Percentiles rank a stretch among this genome's conserved stretches.
These are phyloP conservation scores for Salvia miltiorrhiza DNA, from an alignment of 257 asterid genomes.

Conservation along the genomic window DNA sequence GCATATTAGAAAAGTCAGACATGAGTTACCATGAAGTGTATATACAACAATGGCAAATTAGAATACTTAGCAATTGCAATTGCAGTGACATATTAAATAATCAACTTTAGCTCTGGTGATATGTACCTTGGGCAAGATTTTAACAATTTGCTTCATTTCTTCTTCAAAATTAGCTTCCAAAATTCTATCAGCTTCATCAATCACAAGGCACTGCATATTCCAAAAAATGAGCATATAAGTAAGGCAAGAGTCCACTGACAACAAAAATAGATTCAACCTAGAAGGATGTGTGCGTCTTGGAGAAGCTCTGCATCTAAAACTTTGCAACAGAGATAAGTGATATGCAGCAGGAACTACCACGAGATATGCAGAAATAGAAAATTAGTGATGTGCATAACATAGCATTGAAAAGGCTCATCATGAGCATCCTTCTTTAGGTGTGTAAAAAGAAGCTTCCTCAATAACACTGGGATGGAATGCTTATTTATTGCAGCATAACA, in stretches of 20 bases:
- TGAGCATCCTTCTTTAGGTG: not conserved
- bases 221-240: slow-evolving; percentile 11
- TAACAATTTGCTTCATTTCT: slow-evolving; percentile 84
- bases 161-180: slow-evolving; percentile 93
- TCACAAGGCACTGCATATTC: slow-evolving; percentile 77
- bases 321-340: not conserved
- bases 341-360: not conserved
- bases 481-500: not conserved
- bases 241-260: not conserved
- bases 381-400: not conserved
- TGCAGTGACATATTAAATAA: not conserved
- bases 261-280: not conserved
- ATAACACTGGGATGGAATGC: not conserved
- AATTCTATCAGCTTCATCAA: slow-evolving; percentile 98
- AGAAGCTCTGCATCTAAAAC: not conserved
- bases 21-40: slow-evolving; percentile 8
- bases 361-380: not conserved
- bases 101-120: not conserved
- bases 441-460: not conserved
- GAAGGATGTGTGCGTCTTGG: not conserved
- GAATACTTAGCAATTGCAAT: not conserved
- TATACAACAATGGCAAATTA: not conserved
- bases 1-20: slow-evolving; percentile 22
- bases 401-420: not conserved
- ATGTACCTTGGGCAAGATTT: slow-evolving; percentile 80